Conservation (phyloP, 1,139 yeast species). For the Candida sp. region DNA sequence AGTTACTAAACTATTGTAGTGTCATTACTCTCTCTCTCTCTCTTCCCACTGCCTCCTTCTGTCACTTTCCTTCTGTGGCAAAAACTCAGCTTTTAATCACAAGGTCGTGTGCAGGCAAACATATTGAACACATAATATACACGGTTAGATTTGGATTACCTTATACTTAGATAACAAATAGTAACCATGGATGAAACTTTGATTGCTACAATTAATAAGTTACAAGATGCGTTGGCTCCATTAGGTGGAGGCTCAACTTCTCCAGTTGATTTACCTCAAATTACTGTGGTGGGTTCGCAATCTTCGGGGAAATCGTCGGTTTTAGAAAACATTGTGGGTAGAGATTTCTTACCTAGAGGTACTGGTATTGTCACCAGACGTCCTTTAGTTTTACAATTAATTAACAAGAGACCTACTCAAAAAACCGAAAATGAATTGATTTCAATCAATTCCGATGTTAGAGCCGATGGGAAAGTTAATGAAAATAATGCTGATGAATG, state of each 20-base stretch:
- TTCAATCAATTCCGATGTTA: constrained; percentile 30
- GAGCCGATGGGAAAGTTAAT: constrained; percentile 43
- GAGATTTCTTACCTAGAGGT: constrained; percentile 94
- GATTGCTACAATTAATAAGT: constrained; percentile 86
- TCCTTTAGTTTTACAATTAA: constrained; percentile 80
- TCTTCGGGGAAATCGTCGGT: constrained; percentile 94
- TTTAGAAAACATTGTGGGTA: constrained; percentile 88
- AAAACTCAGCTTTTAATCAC: neutral
- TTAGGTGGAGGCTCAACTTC: constrained; percentile 83
- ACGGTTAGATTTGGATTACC: neutral
- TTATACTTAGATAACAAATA: neutral
- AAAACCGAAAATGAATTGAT: constrained; percentile 24
- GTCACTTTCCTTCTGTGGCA: neutral
- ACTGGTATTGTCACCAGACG: constrained; percentile 96
- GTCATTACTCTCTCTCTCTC: too few relatives aligned
- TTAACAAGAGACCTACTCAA: constrained; percentile 55
- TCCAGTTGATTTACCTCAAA: constrained; percentile 91
- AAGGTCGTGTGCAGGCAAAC: neutral
- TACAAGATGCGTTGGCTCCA: constrained; percentile 93
- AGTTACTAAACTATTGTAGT: too few relatives aligned
- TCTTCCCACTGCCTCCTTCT: too few relatives aligned
- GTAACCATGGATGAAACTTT: constrained; percentile 79
- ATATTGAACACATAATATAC: neutral
- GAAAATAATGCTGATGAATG: constrained; percentile 92
- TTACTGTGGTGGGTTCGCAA: constrained; percentile 95